A percentile compares a stretch with the other conserved stretches of the same genome.
phyloP scores from a whole-genome alignment of 2,329 filamentous ascomycete genomes.

The Orbilia brochopaga region DNA sequence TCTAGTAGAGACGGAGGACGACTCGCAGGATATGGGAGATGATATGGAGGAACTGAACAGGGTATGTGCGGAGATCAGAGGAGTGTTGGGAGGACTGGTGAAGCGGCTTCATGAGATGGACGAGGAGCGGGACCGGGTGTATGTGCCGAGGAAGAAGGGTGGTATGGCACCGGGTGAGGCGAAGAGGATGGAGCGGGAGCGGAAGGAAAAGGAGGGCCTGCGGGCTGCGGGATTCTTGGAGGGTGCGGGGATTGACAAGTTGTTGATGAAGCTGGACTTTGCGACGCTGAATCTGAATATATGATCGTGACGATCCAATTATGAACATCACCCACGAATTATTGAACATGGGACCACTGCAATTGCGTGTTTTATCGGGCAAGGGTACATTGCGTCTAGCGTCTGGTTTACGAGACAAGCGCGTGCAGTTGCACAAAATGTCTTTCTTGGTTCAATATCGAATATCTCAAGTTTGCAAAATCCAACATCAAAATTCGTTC shows the following conservation, averaged over 20 bases:
- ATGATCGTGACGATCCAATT: no score
- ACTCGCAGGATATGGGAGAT: constrained; percentile 26
- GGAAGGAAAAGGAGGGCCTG: constrained; percentile 28
- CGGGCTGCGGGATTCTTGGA: constrained; percentile 26
- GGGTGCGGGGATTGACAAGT: constrained; percentile 54
- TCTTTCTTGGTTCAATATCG: no score
- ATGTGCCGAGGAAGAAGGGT: constrained; percentile 37
- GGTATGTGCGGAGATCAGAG: constrained; percentile 51
- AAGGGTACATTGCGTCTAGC: no score
- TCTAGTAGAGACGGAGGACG: constrained; percentile 37
- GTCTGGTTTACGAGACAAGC: no score
- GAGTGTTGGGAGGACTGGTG: constrained; percentile 52
- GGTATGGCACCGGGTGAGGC: constrained; percentile 19
- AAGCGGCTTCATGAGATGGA: constrained; percentile 54
- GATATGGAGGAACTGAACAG: constrained; percentile 43
- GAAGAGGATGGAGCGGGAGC: constrained; percentile 11
- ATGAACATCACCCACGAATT: no score
- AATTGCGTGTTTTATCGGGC: no score
- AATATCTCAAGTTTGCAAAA: no score
- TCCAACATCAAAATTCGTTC: no score
- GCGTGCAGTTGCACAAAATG: no score
- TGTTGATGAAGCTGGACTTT: constrained; percentile 55
- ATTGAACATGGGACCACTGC: no score
- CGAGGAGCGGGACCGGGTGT: constrained; percentile 53
- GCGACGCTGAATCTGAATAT: constrained; percentile 47